Evolutionary conservation across 352 stramenopile genomes (phyloP), one percentile per base, ranked within the genome.

Genomic region (Saprolegnia parasitica): DNA sequence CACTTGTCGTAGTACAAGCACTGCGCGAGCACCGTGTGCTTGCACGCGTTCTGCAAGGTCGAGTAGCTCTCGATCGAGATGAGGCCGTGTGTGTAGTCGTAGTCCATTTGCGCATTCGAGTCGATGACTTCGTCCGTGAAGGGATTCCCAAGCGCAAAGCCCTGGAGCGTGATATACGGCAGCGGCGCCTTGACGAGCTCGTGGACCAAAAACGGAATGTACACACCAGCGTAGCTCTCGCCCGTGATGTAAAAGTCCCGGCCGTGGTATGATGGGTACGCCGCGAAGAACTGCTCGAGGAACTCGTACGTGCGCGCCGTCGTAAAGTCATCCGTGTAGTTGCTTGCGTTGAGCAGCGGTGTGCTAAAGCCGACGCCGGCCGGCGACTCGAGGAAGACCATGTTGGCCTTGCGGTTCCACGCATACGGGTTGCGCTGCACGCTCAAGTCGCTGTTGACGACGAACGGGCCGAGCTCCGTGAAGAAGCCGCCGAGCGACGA

Each of bases 401-500:
- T 55, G 46, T 71, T 71, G 18, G 21, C 50, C 2, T 64, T 21
- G 24, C 63, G 50, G 46, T 61, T 71, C 63, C 63, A 71, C n/a
- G 72, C 68, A 29, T 61, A 73, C 39, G 49, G 29, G 47, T 75
- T 67, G 55, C 49, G 56, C 21, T 35, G 54, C 29, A 77, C 13
- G 1, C 54, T 47, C 6, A 64, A 39, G 37, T 71, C 72, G 23
- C 15, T 18, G 9, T 71, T 52, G 46, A 67, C 58, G 45, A 67
- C 58, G 29, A 67, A 67, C 45, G 58, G 58, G 6, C 58, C 58
- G 9, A 67, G 24, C 26, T 67, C 73, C 3, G 72, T 84, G 68
- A 81, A 86, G 71, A 83, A 77, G 1, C 87, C 87, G 32, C 81
- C 80, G 40, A 95, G 72, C 8, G 84, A 87, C 42, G 82, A 91